These are phyloP conservation scores for Schwanniomyces etchellsii DNA, from an alignment of 1,139 yeast genomes.

Conservation along the genomic window DNA sequence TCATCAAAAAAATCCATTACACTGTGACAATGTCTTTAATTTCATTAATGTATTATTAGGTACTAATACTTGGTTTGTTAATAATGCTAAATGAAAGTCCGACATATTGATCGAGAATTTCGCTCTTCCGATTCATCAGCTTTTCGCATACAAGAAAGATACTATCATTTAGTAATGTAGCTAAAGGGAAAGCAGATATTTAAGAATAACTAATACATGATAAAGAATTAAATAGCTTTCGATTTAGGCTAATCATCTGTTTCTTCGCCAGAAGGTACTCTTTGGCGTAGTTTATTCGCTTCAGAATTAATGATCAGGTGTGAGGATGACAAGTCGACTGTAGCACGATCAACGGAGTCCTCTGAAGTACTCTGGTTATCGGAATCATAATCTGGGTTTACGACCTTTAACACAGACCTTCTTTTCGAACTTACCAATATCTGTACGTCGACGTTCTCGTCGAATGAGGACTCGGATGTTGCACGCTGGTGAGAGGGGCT, in stretches of 20 bases:
- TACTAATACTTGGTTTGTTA: background rate
- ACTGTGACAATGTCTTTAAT: background rate
- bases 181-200: background rate
- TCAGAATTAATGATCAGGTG: slow-evolving; percentile 1
- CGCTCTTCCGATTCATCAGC: too few relatives aligned
- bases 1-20: background rate
- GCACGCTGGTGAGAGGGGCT: slow-evolving; percentile 12
- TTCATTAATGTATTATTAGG: background rate
- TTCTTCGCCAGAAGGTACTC: slow-evolving; percentile 25
- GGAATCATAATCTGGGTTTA: slow-evolving; percentile 51
- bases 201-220: background rate
- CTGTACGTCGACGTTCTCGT: slow-evolving; percentile 60
- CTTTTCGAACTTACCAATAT: slow-evolving; percentile 70
- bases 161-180: too few relatives aligned
- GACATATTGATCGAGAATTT: too few relatives aligned
- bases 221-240: background rate
- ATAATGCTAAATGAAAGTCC: background rate
- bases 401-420: slow-evolving; percentile 54
- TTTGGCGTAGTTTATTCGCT: slow-evolving; percentile 15
- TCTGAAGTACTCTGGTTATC: slow-evolving; percentile 3
- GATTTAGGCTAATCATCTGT: background rate
- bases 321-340: background rate
- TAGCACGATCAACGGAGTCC: background rate
- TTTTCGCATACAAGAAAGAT: too few relatives aligned
- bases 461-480: slow-evolving; percentile 19